Conservation (phyloP, 306 rosid species). For the Crataegus laevigata region DNA sequence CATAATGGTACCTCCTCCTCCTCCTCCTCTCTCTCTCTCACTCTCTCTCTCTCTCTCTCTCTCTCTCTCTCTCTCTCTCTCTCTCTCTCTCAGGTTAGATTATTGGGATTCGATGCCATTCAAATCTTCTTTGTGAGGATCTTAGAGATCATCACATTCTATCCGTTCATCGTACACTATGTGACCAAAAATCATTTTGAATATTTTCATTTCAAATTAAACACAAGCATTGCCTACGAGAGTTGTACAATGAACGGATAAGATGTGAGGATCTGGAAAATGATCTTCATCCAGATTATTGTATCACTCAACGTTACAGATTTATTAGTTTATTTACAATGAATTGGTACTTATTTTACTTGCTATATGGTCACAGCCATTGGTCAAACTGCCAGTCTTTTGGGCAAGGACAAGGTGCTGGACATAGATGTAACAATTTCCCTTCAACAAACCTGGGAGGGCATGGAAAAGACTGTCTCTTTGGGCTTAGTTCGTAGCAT, state of each 20-base stretch:
- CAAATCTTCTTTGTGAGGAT: no score
- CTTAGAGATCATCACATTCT: no score
- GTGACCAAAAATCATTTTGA: no score
- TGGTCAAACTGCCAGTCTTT: constrained; percentile 60
- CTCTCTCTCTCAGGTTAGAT: not conserved
- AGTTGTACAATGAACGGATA: no score
- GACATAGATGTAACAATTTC: constrained; percentile 66
- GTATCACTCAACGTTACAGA: no score
- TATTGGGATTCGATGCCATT: no score
- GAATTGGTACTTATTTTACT: not conserved
- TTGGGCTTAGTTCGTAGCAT: constrained; percentile 72
- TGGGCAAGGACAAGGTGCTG: constrained; percentile 59
- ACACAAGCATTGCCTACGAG: no score
- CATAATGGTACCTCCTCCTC: constrained; percentile 37
- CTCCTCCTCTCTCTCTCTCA: not conserved
- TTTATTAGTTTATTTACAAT: no score
- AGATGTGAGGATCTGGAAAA: no score
- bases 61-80: not conserved
- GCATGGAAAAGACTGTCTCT: constrained; percentile 69
- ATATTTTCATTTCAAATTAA: no score
- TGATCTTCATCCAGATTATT: no score
- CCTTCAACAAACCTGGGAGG: constrained; percentile 69
- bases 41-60: not conserved
- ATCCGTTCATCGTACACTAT: no score
- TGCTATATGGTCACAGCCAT: constrained; percentile 36